Evolutionary conservation across 345 rosid genomes (phyloP), one percentile per base, ranked within the genome.

Genomic region (Eutrema heterophyllum): DNA sequence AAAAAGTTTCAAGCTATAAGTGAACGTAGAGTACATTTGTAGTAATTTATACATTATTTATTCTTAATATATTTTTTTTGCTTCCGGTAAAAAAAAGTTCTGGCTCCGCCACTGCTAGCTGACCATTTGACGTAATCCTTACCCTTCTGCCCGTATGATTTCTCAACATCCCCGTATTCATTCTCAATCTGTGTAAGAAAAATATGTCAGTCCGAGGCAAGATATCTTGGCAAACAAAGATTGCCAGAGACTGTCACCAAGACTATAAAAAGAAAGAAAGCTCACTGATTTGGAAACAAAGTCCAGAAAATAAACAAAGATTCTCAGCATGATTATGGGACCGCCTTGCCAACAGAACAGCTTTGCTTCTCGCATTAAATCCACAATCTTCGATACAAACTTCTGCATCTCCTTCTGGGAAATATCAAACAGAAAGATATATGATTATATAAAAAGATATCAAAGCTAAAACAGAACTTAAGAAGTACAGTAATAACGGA

Each of bases 261-360:
- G 71, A 40, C 45, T 29, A 53, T 13, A 40, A 4, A 30, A 60
- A 51, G 61, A 21, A 68, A 72, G 50, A 62, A 24, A 67, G 21
- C 36, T 43, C 46, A 26, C 10, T 61, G 35, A 7, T 26, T 16
- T 10, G 3, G 15, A 36, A 55, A 57, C 9, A 50, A 66, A 15
- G 21, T 64, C 36, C n/a, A 24, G 21, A 21, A 51, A 66, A 36
- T 14, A 59, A 14, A n/a, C n/a, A n/a, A 53, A 62, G 51, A 54
- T 52, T 44, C 45, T 75, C 58, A 94, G 71, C 88, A 94, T 84
- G 77, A 94, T 91, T 71, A 91, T 75, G 11, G 98, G 98, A 64
- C 98, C 97, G 75, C 97, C 98, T 84, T 94, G 98, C 97, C 97
- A 94, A 69, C 87, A 89, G 56, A 94, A 88, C 1, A 94, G 76